phyloP scores from a whole-genome alignment of 2,329 filamentous ascomycete species.

The Cyphellophora attinorum region DNA sequence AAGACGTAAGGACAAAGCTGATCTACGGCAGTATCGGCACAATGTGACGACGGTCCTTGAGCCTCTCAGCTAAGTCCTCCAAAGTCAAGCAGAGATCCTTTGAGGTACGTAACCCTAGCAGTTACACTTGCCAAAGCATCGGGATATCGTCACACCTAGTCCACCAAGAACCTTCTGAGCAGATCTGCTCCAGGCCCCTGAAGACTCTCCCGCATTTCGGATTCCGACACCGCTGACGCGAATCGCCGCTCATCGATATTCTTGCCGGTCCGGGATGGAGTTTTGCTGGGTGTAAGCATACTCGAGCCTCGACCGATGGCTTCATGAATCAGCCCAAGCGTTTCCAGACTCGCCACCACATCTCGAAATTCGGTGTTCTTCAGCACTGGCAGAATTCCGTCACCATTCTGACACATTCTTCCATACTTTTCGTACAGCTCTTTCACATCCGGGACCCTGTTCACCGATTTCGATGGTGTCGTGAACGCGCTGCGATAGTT shows the following conservation, averaged over 20 bases:
- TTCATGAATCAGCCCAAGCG: constrained; percentile 66
- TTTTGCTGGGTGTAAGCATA: constrained; percentile 60
- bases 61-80: too few relatives aligned
- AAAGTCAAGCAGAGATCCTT: too few relatives aligned
- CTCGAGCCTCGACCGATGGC: constrained; percentile 57
- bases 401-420: constrained; percentile 72
- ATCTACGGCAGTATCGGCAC: too few relatives aligned
- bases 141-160: constrained; percentile 8
- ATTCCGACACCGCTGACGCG: constrained; percentile 69
- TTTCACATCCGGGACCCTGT: constrained; percentile 68
- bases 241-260: constrained; percentile 66
- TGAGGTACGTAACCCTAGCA: too few relatives aligned
- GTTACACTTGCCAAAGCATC: too few relatives aligned
- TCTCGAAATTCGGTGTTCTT: constrained; percentile 90
- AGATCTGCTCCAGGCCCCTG: constrained; percentile 43
- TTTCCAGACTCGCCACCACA: constrained; percentile 81
- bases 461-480: constrained; percentile 52
- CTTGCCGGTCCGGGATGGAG: constrained; percentile 43
- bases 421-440: constrained; percentile 76
- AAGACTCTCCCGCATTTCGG: constrained; percentile 64
- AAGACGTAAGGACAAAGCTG: too few relatives aligned
- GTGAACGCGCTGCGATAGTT: constrained; percentile 30
- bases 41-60: too few relatives aligned
- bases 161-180: constrained; percentile 28
- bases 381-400: constrained; percentile 71